Percentiles rank a stretch among this genome's conserved stretches.
Conservation (phyloP, 352 stramenopile species). For the Aphanomyces astaci region DNA sequence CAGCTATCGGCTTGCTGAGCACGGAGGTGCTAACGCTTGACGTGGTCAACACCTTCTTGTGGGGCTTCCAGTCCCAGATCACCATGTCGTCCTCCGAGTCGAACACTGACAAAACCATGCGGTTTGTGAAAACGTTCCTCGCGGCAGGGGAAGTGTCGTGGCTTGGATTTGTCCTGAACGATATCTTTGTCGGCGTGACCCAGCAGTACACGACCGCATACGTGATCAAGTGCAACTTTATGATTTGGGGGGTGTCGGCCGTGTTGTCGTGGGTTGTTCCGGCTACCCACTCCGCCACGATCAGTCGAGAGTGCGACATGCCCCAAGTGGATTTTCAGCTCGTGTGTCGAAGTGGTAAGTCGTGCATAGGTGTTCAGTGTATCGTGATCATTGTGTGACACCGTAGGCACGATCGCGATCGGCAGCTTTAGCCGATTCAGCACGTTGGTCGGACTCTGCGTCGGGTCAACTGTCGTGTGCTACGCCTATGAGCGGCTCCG, state of each 20-base stretch:
- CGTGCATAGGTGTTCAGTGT: not conserved
- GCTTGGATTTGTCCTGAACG: constrained; percentile 1
- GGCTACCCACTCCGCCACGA: not conserved
- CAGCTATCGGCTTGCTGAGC: not conserved
- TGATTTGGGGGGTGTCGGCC: not conserved
- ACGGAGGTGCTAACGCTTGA: not conserved
- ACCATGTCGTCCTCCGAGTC: not conserved
- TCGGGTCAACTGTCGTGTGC: not conserved
- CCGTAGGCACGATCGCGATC: not conserved
- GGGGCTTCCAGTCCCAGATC: not conserved
- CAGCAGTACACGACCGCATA: not conserved
- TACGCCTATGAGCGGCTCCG: not conserved
- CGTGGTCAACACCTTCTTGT: not conserved
- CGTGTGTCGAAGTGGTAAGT: not conserved
- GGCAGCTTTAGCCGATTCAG: constrained; percentile 6
- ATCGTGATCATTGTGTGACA: not conserved
- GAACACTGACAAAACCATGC: not conserved
- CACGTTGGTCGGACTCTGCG: not conserved
- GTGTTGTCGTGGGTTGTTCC: not conserved
- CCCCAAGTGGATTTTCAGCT: no score
- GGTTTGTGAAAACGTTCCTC: not conserved
- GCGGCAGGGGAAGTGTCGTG: not conserved
- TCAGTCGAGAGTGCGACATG: not conserved
- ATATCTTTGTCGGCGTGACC: not conserved
- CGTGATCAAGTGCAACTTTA: not conserved